Percentiles rank a stretch among this genome's conserved stretches.
phyloP scores from a whole-genome alignment of 225 moss, liverwort and hornwort genomes.

The Pseudoscleropodium purum region DNA sequence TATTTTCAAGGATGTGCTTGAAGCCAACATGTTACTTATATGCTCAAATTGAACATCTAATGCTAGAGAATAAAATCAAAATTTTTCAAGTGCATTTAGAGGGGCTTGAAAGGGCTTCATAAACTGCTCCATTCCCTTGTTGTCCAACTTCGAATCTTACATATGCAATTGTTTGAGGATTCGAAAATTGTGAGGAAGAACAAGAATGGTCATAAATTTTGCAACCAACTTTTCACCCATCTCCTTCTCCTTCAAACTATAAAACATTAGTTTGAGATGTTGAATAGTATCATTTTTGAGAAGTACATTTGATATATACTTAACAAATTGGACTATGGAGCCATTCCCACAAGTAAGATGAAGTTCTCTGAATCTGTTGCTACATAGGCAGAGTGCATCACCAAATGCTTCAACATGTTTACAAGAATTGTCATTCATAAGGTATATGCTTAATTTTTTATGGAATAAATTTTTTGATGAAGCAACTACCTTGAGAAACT shows the following conservation, averaged over 20 bases:
- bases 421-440: accelerated
- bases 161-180: not conserved
- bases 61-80: accelerated
- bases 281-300: not conserved
- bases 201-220: not conserved
- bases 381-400: not conserved
- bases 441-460: accelerated
- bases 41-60: not conserved
- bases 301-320: not conserved
- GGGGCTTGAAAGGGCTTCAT: not conserved
- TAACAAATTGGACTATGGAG: not conserved
- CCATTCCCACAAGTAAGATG: accelerated
- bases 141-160: too few relatives aligned
- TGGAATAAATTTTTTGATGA: not conserved
- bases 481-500: not conserved
- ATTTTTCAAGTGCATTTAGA: accelerated
- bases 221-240: not conserved
- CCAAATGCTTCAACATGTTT: not conserved
- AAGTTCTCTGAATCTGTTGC: not conserved
- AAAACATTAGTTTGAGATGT: too few relatives aligned
- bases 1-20: too few relatives aligned
- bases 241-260: too few relatives aligned
- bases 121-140: not conserved
- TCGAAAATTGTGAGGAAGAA: not conserved
- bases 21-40: not conserved